Evolutionary conservation across 306 rosid genomes (phyloP), one percentile per base, ranked within the genome.

Genomic region (Adenanthera pavonina): DNA sequence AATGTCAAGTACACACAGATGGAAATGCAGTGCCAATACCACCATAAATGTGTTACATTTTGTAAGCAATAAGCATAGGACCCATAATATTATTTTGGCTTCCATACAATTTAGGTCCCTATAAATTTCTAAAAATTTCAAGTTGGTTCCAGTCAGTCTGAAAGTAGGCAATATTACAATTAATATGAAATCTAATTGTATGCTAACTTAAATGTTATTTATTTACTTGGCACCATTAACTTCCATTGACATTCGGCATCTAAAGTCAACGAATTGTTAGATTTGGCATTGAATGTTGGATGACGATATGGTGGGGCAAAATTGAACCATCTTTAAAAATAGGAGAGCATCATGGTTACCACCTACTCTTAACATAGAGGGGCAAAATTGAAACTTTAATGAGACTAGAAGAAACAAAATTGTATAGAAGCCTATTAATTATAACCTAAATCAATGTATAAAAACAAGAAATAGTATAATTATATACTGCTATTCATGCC

Each of bases 51-150:
- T 15, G 13, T 36, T 36, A 15, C 71, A 65, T 65, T 14, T 65
- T 36, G 25, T 14, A 9, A 4, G 87, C 86, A 72, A 36, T 2
- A 36, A 90, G 19, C 2, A 19, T 7, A 56, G 11, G n/a, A 11
- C 30, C 3, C 4, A 1, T 36, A 4, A 36, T n/a, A 19, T 1
- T 56, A 56, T 12, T 7, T 19, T 1, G 61, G 19, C 33, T 56
- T 56, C 2, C 6, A n/a, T 2, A n/a, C 12, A 56, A 56, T 6
- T 19, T n/a, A 2, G 4, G 61, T 56, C 61, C 12, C 61, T 19
- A 1, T 56, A 56, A n/a, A 7, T 56, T 56, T 56, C 33, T 7
- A n/a, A 56, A 53, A 53, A n/a, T 17, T 53, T 53, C 20, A n/a
- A 17, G 4, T 53, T 53, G 2, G 60, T 17, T 6, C 60, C 25